Base-by-base conservation (phyloP, 2,329 filamentous ascomycete genomes). In the Chaetomiaceae sp. region DNA sequence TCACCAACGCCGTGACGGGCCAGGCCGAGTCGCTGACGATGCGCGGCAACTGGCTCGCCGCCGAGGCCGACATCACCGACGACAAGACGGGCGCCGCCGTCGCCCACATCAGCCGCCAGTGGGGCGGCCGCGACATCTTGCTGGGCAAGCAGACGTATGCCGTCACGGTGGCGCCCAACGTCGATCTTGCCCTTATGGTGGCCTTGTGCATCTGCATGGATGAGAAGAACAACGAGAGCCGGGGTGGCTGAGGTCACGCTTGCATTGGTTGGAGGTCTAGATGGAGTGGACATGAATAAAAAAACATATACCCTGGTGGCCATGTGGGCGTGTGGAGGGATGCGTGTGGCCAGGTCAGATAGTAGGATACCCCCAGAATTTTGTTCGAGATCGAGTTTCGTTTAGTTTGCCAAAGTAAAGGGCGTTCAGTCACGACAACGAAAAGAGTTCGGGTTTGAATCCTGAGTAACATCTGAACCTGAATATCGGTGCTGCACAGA, bases 141-240 rank as follows among this genome's bases (percentile, higher is more conserved):
- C 75, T 73, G 33, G 76, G 72, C 9, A 73, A 82, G 65, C 80
- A 86, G 65, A 83, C 80, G 4, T 87, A 87, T 54, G 74, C 70
- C 1, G 70, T 87, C 5, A 71, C 71, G 1, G 72, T 86, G 6
- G 81, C 81, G 1, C 79, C 82, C 0, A 76, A 76, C 14, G 77
- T 84, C 6, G 83, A 88, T 57, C 72, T 84, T 63, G 75, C 79
- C 4, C 58, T 86, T 38, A 75, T 86, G 53, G 78, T 72, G 0
- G 83, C 82, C 10, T 67, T 86, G 57, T 86, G 81, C 58, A 79
- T 87, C 42, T 80, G 76, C 50, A 65, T 86, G 49, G 83, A 86
- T 53, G 81, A 86, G 71, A 75, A 74, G 67, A 76, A 82, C 47
- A 76, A 79, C 38, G 71, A 77, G 33, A 17, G 17, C 2, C 10